A percentile compares a stretch with the other conserved stretches of the same genome.
These are phyloP conservation scores for Mycosarcoma maydis DNA, from an alignment of 1,284 basidiomycete species.

Conservation along the genomic window DNA sequence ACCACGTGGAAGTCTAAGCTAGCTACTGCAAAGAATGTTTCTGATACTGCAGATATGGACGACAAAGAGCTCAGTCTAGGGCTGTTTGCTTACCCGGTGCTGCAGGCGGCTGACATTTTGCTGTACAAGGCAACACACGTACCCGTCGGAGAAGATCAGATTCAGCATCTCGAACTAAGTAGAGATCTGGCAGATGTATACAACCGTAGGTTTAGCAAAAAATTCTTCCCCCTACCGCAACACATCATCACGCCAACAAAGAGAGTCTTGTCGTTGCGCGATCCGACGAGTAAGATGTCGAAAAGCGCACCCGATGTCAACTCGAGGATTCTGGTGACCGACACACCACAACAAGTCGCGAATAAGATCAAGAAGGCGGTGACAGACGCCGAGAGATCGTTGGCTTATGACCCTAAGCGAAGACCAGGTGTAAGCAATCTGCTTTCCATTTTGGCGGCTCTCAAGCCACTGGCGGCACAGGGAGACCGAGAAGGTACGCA, in stretches of 20 bases:
- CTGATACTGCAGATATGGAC: slow-evolving; percentile 78
- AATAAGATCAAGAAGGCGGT: slow-evolving; percentile 82
- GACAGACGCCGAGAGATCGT: slow-evolving; percentile 77
- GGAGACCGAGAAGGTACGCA: not conserved
- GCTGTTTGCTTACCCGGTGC: slow-evolving; percentile 88
- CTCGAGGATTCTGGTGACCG: slow-evolving; percentile 89
- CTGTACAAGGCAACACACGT: slow-evolving; percentile 91
- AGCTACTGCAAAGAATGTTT: slow-evolving; percentile 75
- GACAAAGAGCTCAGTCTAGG: slow-evolving; percentile 84
- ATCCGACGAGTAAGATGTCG: slow-evolving; percentile 91
- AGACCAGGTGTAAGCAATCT: slow-evolving; percentile 88
- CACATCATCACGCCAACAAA: slow-evolving; percentile 79
- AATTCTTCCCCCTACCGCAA: slow-evolving; percentile 78
- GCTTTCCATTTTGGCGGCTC: slow-evolving; percentile 73
- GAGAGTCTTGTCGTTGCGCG: slow-evolving; percentile 78
- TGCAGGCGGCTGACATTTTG: slow-evolving; percentile 93
- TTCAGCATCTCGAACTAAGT: slow-evolving; percentile 88
- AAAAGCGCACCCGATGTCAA: slow-evolving; percentile 83
- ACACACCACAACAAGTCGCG: slow-evolving; percentile 74
- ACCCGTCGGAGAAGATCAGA: slow-evolving; percentile 94
- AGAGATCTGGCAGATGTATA: slow-evolving; percentile 85
- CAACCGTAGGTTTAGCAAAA: slow-evolving; percentile 73
- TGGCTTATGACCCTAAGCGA: slow-evolving; percentile 79
- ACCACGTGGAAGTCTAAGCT: slow-evolving; percentile 94
- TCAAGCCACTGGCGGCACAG: slow-evolving; percentile 63